phyloP scores from a whole-genome alignment of 805 yeast genomes.

The Candida parachauliodes region DNA sequence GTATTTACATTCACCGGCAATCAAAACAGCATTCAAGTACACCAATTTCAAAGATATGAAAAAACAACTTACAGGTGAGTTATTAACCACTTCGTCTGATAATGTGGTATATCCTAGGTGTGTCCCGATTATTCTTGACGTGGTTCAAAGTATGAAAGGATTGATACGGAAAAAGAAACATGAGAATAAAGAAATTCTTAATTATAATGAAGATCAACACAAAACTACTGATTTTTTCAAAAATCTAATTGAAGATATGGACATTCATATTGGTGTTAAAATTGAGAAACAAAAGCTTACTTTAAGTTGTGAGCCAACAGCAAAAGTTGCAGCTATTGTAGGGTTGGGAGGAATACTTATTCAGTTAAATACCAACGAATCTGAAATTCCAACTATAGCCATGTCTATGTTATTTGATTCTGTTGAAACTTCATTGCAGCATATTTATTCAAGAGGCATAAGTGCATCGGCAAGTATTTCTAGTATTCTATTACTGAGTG shows the following conservation, averaged over 20 bases:
- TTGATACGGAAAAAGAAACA: constrained; percentile 36
- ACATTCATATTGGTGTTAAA: constrained; percentile 57
- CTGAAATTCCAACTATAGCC: constrained; percentile 37
- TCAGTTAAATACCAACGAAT: constrained; percentile 49
- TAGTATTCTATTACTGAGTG: constrained; percentile 45
- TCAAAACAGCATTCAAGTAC: constrained; percentile 56
- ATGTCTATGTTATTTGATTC: constrained; percentile 49
- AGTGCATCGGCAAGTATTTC: constrained; percentile 64
- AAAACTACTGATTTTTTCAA: constrained; percentile 15
- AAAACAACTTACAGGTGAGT: constrained; percentile 48
- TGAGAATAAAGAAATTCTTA: constrained; percentile 4
- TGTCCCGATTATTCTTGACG: constrained; percentile 70
- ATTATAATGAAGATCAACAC: constrained; percentile 32
- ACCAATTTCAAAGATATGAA: constrained; percentile 29
- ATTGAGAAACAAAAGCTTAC: constrained; percentile 73
- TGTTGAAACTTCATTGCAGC: constrained; percentile 73
- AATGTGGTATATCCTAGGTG: constrained; percentile 70
- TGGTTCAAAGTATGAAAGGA: constrained; percentile 46
- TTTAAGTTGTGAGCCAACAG: constrained; percentile 89
- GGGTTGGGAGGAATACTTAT: constrained; percentile 67
- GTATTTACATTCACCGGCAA: constrained; percentile 71
- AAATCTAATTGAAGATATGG: constrained; percentile 48
- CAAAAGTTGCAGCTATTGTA: constrained; percentile 84
- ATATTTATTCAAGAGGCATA: constrained; percentile 83
- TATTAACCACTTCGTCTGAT: constrained; percentile 63